Base-by-base conservation (phyloP, 2,329 filamentous ascomycete species). In the Hypoxylon sp. region DNA sequence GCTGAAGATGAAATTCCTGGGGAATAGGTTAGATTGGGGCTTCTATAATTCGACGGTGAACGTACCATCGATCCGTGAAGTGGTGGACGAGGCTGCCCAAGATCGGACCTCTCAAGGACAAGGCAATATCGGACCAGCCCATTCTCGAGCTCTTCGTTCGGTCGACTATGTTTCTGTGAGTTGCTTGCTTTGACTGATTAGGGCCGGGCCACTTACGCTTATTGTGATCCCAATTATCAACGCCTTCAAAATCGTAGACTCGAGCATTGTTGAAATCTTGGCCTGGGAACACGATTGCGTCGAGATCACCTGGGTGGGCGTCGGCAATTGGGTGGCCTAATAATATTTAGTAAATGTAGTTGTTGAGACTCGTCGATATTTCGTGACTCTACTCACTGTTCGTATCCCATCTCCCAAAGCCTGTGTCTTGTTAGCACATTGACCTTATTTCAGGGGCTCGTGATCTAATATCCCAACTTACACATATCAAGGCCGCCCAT, bases 231-330 rank as follows among this genome's bases (percentile, higher is more conserved):
- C 88, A 96, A 60, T 95, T 83, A 17, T 83, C 76, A 18, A 94
- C 90, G 66, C 91, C 86, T 41, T 87, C 81, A 73, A 95, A 94
- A 73, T 95, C 93, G 71, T 90, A 89, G 27, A 96, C 86, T 48
- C 87, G 82, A 20, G 92, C 91, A 66, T 97, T 96, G 77, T 97
- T 97, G 78, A 91, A 97, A 69, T 97, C 93, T 71, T 97, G 93
- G 1, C 93, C 92, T 0, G 92, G 91, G 73, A 94, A 97, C 9
- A 97, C 74, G 38, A 91, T 91, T 21, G 84, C 79, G 56, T 91
- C 85, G 20, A 96, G 72, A 72, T 96, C 84, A 2, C 85, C 85
- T 0, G 92, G 91, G 70, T 97, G 92, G 11, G 87, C 88, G 74
- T 96, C 92, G 3, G 92, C 85, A 62, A 97, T 92, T 1, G 90